phyloP scores from a whole-genome alignment of 2,329 filamentous ascomycete species.

The Claviceps maximensis region DNA sequence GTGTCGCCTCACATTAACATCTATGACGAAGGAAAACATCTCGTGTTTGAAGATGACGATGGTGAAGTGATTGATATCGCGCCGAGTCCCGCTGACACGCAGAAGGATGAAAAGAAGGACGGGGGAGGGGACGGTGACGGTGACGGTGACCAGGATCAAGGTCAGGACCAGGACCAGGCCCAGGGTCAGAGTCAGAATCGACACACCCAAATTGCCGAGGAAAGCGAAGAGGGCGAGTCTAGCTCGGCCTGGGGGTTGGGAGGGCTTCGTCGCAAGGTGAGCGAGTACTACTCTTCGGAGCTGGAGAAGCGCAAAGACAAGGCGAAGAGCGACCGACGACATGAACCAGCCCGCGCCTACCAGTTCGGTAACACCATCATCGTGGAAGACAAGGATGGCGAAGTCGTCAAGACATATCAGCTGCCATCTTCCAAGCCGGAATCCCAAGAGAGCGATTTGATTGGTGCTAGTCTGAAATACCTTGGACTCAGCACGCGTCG shows the following conservation, averaged over 20 bases:
- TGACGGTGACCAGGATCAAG: background rate
- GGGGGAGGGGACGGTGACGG: background rate
- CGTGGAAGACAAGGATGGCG: conserved; percentile 74
- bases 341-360: conserved; percentile 68
- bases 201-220: background rate
- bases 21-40: conserved; percentile 66
- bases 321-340: conserved; percentile 43
- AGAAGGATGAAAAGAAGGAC: background rate
- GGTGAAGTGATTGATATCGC: conserved; percentile 71
- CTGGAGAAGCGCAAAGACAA: conserved; percentile 50
- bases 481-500: conserved; percentile 38
- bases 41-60: conserved; percentile 73
- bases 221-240: conserved; percentile 1
- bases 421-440: conserved; percentile 44
- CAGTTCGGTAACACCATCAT: conserved; percentile 81
- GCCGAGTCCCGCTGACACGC: conserved; percentile 8
- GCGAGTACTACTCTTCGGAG: conserved; percentile 44
- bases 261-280: conserved; percentile 36
- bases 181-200: conserved; percentile 1
- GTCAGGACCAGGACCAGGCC: background rate
- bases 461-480: conserved; percentile 37
- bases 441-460: conserved; percentile 23
- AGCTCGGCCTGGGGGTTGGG: conserved; percentile 19
- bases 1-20: conserved; percentile 40
- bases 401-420: conserved; percentile 76